These are phyloP conservation scores for Penicillium coffeae DNA, from an alignment of 495 filamentous ascomycete species.

Conservation along the genomic window DNA sequence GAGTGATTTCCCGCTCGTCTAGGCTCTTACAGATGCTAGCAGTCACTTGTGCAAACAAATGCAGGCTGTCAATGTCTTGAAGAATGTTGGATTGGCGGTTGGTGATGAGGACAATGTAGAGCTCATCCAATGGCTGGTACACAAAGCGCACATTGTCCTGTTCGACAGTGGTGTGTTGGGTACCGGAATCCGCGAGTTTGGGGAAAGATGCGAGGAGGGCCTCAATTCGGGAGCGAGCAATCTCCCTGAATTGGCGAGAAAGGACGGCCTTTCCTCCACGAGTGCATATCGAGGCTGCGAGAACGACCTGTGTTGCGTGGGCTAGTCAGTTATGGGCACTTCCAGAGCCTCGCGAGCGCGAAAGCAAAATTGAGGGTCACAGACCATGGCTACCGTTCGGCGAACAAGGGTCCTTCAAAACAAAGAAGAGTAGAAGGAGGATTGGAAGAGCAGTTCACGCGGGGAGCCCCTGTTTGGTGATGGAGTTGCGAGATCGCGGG, in stretches of 20 bases:
- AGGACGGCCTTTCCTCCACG: conserved; percentile 95
- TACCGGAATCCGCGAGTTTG: conserved; percentile 89
- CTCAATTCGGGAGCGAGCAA: conserved; percentile 92
- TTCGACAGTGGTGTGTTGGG: conserved; percentile 96
- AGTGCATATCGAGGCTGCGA: conserved; percentile 98
- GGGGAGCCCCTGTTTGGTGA: conserved; percentile 18
- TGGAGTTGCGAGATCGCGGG: conserved; percentile 29
- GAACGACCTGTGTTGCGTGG: conserved; percentile 69
- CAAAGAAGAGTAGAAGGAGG: conserved; percentile 1
- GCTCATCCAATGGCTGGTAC: conserved; percentile 96
- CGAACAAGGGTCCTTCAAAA: conserved; percentile 19
- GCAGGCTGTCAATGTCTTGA: conserved; percentile 96
- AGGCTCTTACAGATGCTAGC: conserved; percentile 92
- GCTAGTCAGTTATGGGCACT: conserved; percentile 19
- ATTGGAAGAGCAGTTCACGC: conserved; percentile 1
- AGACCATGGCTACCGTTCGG: not conserved
- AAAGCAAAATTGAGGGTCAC: not conserved
- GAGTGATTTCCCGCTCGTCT: conserved; percentile 89
- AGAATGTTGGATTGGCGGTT: conserved; percentile 99
- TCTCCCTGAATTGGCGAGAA: conserved; percentile 93
- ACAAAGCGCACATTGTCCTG: conserved; percentile 99
- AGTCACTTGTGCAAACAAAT: conserved; percentile 95
- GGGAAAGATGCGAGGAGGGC: conserved; percentile 94
- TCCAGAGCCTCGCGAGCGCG: not conserved
- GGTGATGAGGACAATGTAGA: conserved; percentile 99